Evolutionary conservation across 2,329 filamentous ascomycete genomes (phyloP), one percentile per base, ranked within the genome.

Genomic region (Pleoardoris graminearum): DNA sequence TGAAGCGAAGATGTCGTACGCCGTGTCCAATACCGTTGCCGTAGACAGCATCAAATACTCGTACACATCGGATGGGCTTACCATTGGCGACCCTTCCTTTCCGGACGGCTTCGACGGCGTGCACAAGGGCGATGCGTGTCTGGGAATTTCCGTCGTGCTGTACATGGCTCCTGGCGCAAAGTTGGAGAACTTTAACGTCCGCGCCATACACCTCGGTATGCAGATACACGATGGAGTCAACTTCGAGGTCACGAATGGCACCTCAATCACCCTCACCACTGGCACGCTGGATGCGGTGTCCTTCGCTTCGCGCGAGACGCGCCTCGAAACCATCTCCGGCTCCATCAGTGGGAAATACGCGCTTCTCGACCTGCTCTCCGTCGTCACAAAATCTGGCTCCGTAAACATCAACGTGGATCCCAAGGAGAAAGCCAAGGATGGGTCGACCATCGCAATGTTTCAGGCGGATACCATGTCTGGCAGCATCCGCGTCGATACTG

Each of bases 341-440:
- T 71, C 71, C 16, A 73, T 79, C 38, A 72, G 62, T 39, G 77
- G 77, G 1, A 67, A 60, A 10, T 78, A 75, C 58, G 65, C 73
- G 4, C 66, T 79, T 2, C 62, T 62, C 12, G 75, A 79, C 48
- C 60, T 75, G 7, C 62, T 79, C 7, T 69, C 63, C 16, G 65
- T 79, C 29, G 68, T 62, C 2, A 77, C 75, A 1, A 68, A 65
- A 21, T 72, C 71, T n/a, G 77, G 77, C 16, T 70, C 66, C 3
- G 71, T 79, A 11, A 67, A 72, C 46, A 64, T 77, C 37, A 61
- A 72, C 29, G 65, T 79, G 25, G 64, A 71, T 30, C 76, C 76
- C 6, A 67, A 73, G 47, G 55, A 68, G 19, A 71, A 64, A 1
- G 67, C 62, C 21, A 36, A 61, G 23, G 63, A 61, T 1, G 50